Evolutionary conservation across 768 basidiomycete species (phyloP).

Genomic region (Hypholoma fasciculare): DNA sequence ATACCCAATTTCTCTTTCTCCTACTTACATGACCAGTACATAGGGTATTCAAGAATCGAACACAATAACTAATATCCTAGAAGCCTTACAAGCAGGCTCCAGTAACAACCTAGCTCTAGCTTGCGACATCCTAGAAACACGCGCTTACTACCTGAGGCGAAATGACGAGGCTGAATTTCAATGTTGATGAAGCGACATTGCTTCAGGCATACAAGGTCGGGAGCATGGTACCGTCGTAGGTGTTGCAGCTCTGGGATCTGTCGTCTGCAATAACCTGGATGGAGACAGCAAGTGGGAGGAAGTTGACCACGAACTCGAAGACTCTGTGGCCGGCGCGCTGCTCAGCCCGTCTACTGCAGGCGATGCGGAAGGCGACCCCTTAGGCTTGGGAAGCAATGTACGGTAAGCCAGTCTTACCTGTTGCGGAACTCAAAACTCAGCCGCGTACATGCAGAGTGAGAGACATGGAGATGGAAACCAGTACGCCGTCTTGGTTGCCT

Average conservation of each 20-base stretch:
- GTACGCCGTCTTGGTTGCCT: slow-evolving; percentile 40
- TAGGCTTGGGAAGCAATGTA: slow-evolving; percentile 70
- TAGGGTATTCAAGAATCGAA: not conserved
- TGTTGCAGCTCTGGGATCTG: slow-evolving; percentile 1
- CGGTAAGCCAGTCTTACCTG: slow-evolving; percentile 40
- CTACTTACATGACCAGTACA: not conserved
- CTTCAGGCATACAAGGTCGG: slow-evolving; percentile 89
- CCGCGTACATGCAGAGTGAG: slow-evolving; percentile 41
- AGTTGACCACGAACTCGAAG: slow-evolving; percentile 81
- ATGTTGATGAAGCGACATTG: slow-evolving; percentile 78
- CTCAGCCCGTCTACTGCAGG: slow-evolving; percentile 50
- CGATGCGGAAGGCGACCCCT: slow-evolving; percentile 70
- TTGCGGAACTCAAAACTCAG: slow-evolving; percentile 8
- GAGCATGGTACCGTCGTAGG: slow-evolving; percentile 73
- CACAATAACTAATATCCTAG: not conserved
- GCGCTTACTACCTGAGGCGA: not conserved
- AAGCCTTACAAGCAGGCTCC: not conserved
- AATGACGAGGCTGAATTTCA: slow-evolving; percentile 67
- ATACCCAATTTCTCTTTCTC: not conserved
- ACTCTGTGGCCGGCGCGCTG: slow-evolving; percentile 70
- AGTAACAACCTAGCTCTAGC: not conserved
- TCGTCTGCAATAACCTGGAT: slow-evolving; percentile 4
- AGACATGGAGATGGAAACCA: slow-evolving; percentile 76
- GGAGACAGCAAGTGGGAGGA: slow-evolving; percentile 82
- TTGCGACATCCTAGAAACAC: slow-evolving; percentile 4